Evolutionary conservation across 805 yeast genomes (phyloP), one percentile per base, ranked within the genome.

Genomic region (Monosporozyma solicola): DNA sequence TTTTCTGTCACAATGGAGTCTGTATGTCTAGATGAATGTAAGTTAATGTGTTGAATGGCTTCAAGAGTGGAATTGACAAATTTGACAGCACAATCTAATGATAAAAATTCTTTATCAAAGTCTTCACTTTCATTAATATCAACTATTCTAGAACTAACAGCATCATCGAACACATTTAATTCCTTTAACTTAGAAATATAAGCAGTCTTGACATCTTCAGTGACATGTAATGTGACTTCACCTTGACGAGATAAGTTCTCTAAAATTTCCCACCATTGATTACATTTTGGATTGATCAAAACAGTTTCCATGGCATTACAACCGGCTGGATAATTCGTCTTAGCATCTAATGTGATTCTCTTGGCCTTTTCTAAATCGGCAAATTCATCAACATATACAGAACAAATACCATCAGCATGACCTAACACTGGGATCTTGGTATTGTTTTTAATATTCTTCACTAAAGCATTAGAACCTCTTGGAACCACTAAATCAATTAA

Each of bases 301-400:
- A 94, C 70, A 35, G 94, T 88, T 69, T 94, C 99, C 52, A 81
- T 92, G 7, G 99, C 97, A 67, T 94, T 94, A 70, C 99, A 94
- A n/a, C 96, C 99, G 11, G 99, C 99, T 49, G 98, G 97, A 67
- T 94, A 94, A 69, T 90, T 91, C 0, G 97, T 89, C 71, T 94
- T 94, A 4, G 97, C 79, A 69, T 94, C 99, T 29, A 88, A 79
- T 5, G 82, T 75, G 32, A 94, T 80, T 53, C 80, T 80, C 35
- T 78, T 74, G 0, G 97, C 95, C 80, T 87, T 90, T 13, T 69
- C 79, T 11, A 87, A 56, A 62, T 90, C 92, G 5, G 94, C 94
- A 50, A 79, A 81, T 53, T 78, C 79, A 67, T 91, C 95, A 27
- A 92, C 75, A 62, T 81, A 94, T 7, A 92, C 80, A 1, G 97